Evolutionary conservation across 2,329 filamentous ascomycete genomes (phyloP), one percentile per base, ranked within the genome.

Genomic region (Claviceps purpurea): DNA sequence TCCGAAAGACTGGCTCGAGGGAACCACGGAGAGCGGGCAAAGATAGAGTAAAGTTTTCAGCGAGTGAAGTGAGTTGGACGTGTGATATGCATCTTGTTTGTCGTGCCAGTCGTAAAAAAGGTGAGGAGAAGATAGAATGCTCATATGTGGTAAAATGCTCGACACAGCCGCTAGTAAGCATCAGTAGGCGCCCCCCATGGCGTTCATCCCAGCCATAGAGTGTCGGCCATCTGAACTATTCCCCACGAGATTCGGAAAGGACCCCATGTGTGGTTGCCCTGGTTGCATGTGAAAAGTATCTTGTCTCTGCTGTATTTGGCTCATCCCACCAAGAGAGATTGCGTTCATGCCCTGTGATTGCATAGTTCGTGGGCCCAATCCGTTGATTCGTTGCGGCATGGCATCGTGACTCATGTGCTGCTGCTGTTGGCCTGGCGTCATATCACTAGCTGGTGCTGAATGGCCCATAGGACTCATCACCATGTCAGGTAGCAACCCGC

Each of bases 401-500:
- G 45, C 51, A 24, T 65, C 59, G 7, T 69, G 58, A 2, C 63
- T 51, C 16, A 65, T 60, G 50, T 65, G 65, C 13, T 62, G 59
- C 8, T 65, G 65, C 13, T 62, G 59, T 7, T 62, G 59, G 42
- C 56, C 56, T 24, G 56, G 57, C 1, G 64, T 53, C 53, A 61
- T 59, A 7, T 53, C 49, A 18, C 50, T 61, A 7, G 60, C 20
- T n/a, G 58, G 60, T 37, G 55, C 45, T 4, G 56, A 41, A 10
- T 60, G 62, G 34, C 69, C 68, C 50, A 78, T 65, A 1, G 73
- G 72, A 39, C 68, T 76, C 68, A 79, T 75, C 41, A 76, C 70
- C 63, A 80, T 74, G 7, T 80, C 77, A 1, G 73, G 65, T 56
- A 80, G 75, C 30, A 73, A 80, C 3, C 73, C 71, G 40, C 64